Conservation (phyloP, 345 rosid genomes). For the Mallotus nudiflorus region DNA sequence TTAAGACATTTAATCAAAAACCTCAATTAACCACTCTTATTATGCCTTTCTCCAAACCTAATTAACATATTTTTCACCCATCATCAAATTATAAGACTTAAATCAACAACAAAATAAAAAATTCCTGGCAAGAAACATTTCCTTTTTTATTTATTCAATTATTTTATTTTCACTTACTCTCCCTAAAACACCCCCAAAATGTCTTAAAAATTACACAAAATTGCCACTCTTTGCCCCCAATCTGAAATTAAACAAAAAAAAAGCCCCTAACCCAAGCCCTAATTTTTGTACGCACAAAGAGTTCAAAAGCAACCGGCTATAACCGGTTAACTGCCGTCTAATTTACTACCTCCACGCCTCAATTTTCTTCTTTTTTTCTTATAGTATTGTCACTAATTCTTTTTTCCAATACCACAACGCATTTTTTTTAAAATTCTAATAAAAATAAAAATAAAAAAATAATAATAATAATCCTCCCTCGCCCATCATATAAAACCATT, state of each 20-base stretch:
- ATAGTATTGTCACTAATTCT: too few relatives aligned
- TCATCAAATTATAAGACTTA: too few relatives aligned
- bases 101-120: background rate
- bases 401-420: background rate
- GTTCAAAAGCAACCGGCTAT: constrained; percentile 38
- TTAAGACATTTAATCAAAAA: too few relatives aligned
- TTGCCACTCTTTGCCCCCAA: constrained; percentile 20
- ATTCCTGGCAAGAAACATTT: background rate
- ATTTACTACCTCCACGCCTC: constrained; percentile 21
- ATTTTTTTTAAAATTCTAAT: too few relatives aligned
- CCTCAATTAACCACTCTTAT: too few relatives aligned
- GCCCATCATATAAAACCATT: too few relatives aligned
- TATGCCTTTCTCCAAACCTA: too few relatives aligned
- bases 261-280: constrained; percentile 26
- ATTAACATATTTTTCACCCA: too few relatives aligned
- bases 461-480: background rate
- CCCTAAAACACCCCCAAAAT: background rate
- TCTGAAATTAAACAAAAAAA: background rate
- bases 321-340: constrained; percentile 46
- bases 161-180: background rate
- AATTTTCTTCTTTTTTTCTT: background rate
- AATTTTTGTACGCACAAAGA: background rate
- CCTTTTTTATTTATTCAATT: too few relatives aligned
- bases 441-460: background rate
- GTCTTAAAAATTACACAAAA: background rate